Evolutionary conservation across 2,329 filamentous ascomycete genomes (phyloP).

Genomic region (Aspergillus japonicus): DNA sequence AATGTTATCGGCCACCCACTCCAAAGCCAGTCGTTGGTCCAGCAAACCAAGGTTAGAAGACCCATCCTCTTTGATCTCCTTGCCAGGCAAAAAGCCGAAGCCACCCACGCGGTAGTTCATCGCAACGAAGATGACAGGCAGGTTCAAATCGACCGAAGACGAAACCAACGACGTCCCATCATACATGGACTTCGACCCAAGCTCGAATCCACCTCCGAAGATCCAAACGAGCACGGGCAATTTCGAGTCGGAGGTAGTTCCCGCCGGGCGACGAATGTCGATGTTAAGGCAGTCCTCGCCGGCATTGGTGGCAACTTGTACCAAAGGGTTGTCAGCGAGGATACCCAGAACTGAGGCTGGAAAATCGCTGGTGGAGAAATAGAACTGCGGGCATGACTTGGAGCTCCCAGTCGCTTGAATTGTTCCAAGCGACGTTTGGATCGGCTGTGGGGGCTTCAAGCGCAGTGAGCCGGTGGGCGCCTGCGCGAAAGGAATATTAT

Average conservation of each 20-base stretch:
- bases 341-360: constrained; percentile 50
- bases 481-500: constrained; percentile 72
- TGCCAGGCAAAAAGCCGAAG: constrained; percentile 71
- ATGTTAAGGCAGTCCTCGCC: constrained; percentile 66
- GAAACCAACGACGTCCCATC: constrained; percentile 35
- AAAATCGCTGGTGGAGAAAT: constrained; percentile 52
- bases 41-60: constrained; percentile 69
- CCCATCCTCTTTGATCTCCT: constrained; percentile 66
- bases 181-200: constrained; percentile 49
- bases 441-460: constrained; percentile 65
- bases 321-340: constrained; percentile 56
- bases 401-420: constrained; percentile 60
- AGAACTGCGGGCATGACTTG: constrained; percentile 70
- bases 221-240: constrained; percentile 71
- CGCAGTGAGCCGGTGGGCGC: constrained; percentile 66
- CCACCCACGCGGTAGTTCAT: constrained; percentile 76
- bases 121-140: constrained; percentile 71
- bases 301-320: constrained; percentile 55
- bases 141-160: constrained; percentile 47
- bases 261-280: constrained; percentile 59
- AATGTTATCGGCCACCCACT: constrained; percentile 79
- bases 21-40: constrained; percentile 68
- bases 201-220: constrained; percentile 58
- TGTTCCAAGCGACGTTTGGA: constrained; percentile 59
- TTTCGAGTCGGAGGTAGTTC: constrained; percentile 54